Evolutionary conservation across 768 basidiomycete species (phyloP).

Genomic region (Suillus variegatus): DNA sequence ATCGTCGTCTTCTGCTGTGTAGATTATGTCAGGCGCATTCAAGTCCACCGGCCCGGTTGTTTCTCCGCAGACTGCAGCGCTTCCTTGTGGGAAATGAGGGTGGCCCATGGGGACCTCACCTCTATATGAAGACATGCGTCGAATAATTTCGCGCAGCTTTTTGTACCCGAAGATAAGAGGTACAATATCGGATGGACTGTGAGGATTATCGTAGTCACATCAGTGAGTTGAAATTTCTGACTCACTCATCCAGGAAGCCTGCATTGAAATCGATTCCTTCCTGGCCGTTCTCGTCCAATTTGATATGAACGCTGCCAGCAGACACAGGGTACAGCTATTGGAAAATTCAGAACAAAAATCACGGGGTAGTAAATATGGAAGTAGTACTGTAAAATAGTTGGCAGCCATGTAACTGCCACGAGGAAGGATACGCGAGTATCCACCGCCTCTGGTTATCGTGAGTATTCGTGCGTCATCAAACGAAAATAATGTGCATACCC

Average conservation of each 20-base stretch:
- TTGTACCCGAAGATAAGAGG: constrained; percentile 32
- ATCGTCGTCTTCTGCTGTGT: constrained; percentile 36
- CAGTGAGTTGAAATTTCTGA: not conserved
- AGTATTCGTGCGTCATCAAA: not conserved
- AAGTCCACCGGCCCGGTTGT: constrained; percentile 22
- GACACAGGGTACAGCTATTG: constrained; percentile 45
- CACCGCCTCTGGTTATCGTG: not conserved
- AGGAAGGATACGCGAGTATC: not conserved
- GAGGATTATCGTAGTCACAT: not conserved
- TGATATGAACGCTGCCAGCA: constrained; percentile 49
- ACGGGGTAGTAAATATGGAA: not conserved
- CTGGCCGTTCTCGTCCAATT: constrained; percentile 39
- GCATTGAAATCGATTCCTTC: constrained; percentile 45
- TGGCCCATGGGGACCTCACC: constrained; percentile 31
- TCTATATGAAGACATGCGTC: constrained; percentile 44
- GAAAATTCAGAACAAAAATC: not conserved
- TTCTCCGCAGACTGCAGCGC: constrained; percentile 28
- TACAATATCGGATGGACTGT: constrained; percentile 28
- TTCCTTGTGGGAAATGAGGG: constrained; percentile 21
- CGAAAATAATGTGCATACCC: constrained; percentile 1
- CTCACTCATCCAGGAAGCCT: constrained; percentile 48
- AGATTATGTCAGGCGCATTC: constrained; percentile 31
- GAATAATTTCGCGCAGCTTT: constrained; percentile 25
- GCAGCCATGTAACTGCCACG: constrained; percentile 18
- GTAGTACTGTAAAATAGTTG: constrained; percentile 33